Conservation (phyloP, 2,329 filamentous ascomycete genomes). For the Chalara sp. region DNA sequence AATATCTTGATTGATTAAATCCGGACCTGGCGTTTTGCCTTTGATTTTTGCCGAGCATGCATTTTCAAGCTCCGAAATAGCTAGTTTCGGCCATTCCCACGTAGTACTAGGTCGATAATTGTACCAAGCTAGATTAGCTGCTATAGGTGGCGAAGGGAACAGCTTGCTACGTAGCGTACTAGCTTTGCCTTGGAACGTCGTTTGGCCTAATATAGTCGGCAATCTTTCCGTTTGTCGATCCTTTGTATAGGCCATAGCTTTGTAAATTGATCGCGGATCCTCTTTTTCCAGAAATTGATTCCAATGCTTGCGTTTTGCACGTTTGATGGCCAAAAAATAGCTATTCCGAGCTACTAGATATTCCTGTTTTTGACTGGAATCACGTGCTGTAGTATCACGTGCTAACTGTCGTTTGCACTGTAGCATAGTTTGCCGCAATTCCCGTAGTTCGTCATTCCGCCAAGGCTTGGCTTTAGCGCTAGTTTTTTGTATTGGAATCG, state of each 20-base stretch:
- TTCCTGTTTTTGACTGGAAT: too few species aligned
- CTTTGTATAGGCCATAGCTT: not conserved
- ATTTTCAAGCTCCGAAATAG: not conserved
- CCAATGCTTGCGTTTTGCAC: not conserved
- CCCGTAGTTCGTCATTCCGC: not conserved
- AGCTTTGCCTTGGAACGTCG: not conserved
- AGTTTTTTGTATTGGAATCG: not conserved
- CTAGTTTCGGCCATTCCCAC: not conserved
- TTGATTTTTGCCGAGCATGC: not conserved
- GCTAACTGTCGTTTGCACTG: not conserved
- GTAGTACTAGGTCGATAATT: not conserved
- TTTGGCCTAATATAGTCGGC: not conserved
- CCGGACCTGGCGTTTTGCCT: not conserved
- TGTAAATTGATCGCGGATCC: not conserved
- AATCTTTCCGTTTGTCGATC: not conserved
- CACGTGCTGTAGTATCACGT: too few species aligned
- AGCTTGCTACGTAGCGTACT: not conserved
- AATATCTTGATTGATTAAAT: not conserved
- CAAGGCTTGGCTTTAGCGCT: not conserved
- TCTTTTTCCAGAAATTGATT: not conserved
- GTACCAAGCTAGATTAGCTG: not conserved
- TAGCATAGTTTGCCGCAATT: not conserved
- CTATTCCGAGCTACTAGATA: not conserved
- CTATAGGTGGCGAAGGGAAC: not conserved
- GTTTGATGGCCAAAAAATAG: not conserved